Evolutionary conservation across 1,139 yeast genomes (phyloP), one percentile per base, ranked within the genome.

Genomic region (Suhomyces choctaworum): DNA sequence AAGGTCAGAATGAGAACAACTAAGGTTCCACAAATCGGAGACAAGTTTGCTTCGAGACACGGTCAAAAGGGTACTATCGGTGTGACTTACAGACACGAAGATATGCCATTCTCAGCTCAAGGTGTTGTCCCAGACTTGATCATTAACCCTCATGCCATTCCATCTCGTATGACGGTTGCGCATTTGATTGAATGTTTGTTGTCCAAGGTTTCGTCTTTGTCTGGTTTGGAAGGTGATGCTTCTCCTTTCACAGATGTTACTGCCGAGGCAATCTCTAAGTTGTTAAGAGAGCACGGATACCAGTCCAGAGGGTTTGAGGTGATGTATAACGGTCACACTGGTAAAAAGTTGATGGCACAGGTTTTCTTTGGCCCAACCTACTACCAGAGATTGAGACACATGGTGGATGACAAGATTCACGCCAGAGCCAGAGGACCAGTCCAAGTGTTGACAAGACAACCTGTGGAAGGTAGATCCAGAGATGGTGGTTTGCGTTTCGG

Each of bases 41-140:
- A 92, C 67, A 92, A 92, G 66, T 92, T 92, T 62, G 89, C 97
- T 3, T 88, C 96, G 2, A 82, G 97, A 61, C 97, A 89, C 73
- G 99, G 99, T 64, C 99, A 94, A 67, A 92, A 92, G 71, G 99
- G 99, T 83, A 94, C 98, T 17, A 90, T 94, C 64, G 99, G 99
- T 80, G 95, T 92, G 44, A 92, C 98, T 1, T 94, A 92, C 60
- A 80, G 97, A 59, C 94, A 92, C 61, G 99, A 92, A 65, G 99
- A 92, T 62, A 92, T 92, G 97, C 99, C 98, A 21, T 92, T 94
- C 62, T 82, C 95, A n/a, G 74, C 87, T 3, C 94, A 92, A 64
- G 99, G 99, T 60, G 67, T 90, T 58, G 97, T 90, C 22, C 99
- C 99, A 4, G 99, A 92, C 69, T 76, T 92, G 60, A 87, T 92